These are phyloP conservation scores for Penicillium sp. DNA, from an alignment of 2,329 filamentous ascomycete genomes.

Conservation along the genomic window DNA sequence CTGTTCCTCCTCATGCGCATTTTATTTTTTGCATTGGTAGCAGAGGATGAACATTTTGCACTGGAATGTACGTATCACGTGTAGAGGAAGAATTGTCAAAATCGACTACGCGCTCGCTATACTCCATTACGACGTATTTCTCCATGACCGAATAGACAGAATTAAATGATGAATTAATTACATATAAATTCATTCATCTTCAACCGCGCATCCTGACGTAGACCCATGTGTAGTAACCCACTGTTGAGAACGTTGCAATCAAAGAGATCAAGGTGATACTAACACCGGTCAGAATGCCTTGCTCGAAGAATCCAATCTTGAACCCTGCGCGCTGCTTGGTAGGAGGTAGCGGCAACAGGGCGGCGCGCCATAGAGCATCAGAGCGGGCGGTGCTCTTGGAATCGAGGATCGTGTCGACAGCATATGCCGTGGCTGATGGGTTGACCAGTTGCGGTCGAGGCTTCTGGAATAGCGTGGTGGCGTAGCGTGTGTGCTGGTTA, in stretches of 20 bases:
- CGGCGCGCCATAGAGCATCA: slow-evolving; percentile 23
- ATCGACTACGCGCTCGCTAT: too few species aligned
- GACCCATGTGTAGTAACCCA: slow-evolving; percentile 23
- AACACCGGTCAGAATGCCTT: slow-evolving; percentile 38
- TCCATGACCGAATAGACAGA: neutral
- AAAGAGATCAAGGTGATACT: slow-evolving; percentile 19
- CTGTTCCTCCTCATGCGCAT: too few species aligned
- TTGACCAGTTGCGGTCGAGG: slow-evolving; percentile 41
- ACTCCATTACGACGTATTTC: neutral
- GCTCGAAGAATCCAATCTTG: slow-evolving; percentile 46
- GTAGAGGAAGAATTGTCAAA: too few species aligned
- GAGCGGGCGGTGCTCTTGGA: slow-evolving; percentile 14
- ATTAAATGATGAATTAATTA: neutral
- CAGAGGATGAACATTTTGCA: too few species aligned
- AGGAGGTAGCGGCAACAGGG: slow-evolving; percentile 30
- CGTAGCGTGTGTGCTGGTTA: slow-evolving; percentile 40
- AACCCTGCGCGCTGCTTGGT: slow-evolving; percentile 22
- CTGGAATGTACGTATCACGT: too few species aligned
- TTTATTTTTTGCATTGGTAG: too few species aligned
- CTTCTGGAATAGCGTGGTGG: slow-evolving; percentile 40
- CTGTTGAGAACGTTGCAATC: slow-evolving; percentile 16
- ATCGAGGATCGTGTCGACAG: slow-evolving; percentile 12
- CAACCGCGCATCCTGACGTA: slow-evolving; percentile 12
- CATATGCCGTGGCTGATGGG: slow-evolving; percentile 10
- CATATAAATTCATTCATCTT: neutral